Percentiles rank a stretch among this genome's conserved stretches.
Evolutionary conservation across 257 asterid species (phyloP).

Genomic region (Solanum peruvianum): DNA sequence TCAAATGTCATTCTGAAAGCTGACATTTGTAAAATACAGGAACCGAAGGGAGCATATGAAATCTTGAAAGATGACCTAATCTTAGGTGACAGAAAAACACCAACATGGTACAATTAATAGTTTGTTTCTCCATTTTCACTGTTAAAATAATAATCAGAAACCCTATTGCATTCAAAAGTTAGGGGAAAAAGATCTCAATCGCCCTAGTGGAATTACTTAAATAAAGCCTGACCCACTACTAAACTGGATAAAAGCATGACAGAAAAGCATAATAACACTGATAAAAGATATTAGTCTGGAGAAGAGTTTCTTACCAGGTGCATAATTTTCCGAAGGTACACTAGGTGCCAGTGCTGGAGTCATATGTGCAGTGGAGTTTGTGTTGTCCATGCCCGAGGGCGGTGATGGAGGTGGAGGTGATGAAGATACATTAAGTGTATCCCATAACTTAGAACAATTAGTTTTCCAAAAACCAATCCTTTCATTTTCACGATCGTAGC

Average conservation of each 20-base stretch:
- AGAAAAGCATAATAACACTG: neutral
- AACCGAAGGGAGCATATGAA: neutral
- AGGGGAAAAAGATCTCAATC: neutral
- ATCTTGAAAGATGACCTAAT: neutral
- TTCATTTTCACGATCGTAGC: slow-evolving; percentile 87
- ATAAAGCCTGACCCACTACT: neutral
- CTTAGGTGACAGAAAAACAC: neutral
- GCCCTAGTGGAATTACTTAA: neutral
- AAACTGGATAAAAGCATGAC: neutral
- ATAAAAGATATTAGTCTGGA: neutral
- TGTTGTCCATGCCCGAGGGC: slow-evolving; percentile 20
- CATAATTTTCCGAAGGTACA: neutral
- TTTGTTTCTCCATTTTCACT: neutral
- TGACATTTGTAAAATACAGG: neutral
- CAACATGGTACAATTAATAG: neutral
- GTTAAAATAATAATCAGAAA: too few species aligned
- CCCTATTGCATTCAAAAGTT: neutral
- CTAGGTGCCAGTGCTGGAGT: neutral
- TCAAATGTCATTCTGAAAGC: neutral
- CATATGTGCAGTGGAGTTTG: slow-evolving; percentile 19
- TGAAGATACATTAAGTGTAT: slow-evolving; percentile 48
- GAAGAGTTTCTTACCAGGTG: neutral
- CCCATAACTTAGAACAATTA: slow-evolving; percentile 90
- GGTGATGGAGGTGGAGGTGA: slow-evolving; percentile 25
- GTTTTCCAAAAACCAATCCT: slow-evolving; percentile 95